Conservation (phyloP, 2,329 filamentous ascomycete genomes). For the Hymenoscyphus scutula region DNA sequence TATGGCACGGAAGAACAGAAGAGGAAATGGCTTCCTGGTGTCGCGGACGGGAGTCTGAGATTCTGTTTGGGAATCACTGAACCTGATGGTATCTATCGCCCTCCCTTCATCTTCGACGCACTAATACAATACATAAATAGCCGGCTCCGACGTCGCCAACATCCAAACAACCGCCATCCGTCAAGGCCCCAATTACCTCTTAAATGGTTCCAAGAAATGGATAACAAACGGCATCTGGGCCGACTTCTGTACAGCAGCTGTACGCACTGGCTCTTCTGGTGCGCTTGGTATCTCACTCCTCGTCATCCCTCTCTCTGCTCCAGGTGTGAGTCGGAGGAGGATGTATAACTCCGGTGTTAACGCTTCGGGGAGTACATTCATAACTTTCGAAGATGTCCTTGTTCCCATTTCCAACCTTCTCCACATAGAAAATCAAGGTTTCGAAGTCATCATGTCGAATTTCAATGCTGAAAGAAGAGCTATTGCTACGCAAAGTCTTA, state of each 20-base stretch:
- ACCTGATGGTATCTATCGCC: conserved; percentile 46
- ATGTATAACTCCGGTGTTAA: conserved; percentile 67
- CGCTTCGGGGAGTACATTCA: conserved; percentile 55
- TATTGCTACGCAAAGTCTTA: conserved; percentile 55
- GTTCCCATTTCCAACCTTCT: conserved; percentile 54
- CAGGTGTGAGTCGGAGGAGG: conserved; percentile 51
- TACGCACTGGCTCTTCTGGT: conserved; percentile 56
- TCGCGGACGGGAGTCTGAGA: conserved; percentile 57
- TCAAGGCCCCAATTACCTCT: conserved; percentile 53
- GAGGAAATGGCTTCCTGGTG: conserved; percentile 54
- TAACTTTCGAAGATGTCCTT: conserved; percentile 54
- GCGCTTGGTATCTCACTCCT: conserved; percentile 54
- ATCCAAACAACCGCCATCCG: conserved; percentile 58
- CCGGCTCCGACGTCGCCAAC: conserved; percentile 63
- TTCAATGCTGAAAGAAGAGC: conserved; percentile 60
- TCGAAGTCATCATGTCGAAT: conserved; percentile 57
- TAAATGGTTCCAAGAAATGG: conserved; percentile 69
- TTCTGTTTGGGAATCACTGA: conserved; percentile 67
- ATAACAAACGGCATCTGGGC: conserved; percentile 63
- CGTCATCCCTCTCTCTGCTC: conserved; percentile 50
- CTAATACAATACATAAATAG: no score
- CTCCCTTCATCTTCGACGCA: neutral
- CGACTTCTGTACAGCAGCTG: conserved; percentile 60
- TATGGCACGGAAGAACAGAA: conserved; percentile 61
- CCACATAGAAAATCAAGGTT: conserved; percentile 54